Conservation (phyloP, 768 basidiomycete genomes). For the Naematelia aurantialba region DNA sequence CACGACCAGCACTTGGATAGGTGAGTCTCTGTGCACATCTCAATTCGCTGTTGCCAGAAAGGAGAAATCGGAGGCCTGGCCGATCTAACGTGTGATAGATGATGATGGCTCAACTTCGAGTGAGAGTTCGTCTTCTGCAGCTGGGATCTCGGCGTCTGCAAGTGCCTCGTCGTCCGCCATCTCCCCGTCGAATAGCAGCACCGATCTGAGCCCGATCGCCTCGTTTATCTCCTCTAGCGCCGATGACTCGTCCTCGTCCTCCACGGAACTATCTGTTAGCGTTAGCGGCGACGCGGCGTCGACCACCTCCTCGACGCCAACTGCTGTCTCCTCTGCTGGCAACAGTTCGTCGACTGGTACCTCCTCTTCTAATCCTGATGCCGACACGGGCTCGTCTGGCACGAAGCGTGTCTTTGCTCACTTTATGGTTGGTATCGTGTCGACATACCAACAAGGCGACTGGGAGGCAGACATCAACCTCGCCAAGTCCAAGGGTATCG, state of each 20-base stretch:
- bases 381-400: not conserved
- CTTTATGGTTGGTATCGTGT: conserved; percentile 50
- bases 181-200: not conserved
- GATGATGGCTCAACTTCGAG: not conserved
- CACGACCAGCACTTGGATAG: conserved; percentile 2
- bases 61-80: too few species aligned
- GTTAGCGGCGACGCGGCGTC: not conserved
- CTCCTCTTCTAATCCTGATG: not conserved
- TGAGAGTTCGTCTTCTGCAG: not conserved
- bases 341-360: too few species aligned
- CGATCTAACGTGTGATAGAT: too few species aligned
- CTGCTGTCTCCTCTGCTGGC: conserved; percentile 1
- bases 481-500: conserved; percentile 43
- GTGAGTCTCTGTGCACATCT: too few species aligned
- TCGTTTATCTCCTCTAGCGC: not conserved
- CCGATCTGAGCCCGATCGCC: not conserved
- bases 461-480: conserved; percentile 41
- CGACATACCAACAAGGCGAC: conserved; percentile 28
- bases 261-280: not conserved
- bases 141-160: not conserved
- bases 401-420: conserved; percentile 46
- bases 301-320: not conserved
- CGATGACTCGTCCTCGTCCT: not conserved
- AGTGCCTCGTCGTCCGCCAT: not conserved
- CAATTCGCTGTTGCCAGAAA: too few species aligned